Conservation (phyloP, 768 basidiomycete species). For the Wakefieldia striispora region DNA sequence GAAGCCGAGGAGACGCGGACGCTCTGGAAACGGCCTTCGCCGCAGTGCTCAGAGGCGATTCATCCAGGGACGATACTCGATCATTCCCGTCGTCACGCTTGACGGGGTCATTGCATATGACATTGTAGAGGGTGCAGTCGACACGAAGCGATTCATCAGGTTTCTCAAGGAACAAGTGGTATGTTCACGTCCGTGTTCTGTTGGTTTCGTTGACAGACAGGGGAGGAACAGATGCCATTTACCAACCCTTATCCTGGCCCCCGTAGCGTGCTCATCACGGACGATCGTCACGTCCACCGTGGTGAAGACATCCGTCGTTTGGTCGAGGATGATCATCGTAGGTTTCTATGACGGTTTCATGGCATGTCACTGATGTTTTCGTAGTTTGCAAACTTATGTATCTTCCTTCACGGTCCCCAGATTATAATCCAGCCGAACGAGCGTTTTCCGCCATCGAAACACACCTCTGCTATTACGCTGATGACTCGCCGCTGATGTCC, state of each 20-base stretch:
- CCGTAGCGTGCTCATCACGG: conserved; percentile 12
- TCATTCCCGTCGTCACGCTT: conserved; percentile 15
- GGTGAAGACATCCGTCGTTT: conserved; percentile 17
- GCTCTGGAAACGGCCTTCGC: too few species aligned
- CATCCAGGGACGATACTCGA: conserved; percentile 7
- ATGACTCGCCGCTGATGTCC: neutral
- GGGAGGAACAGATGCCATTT: neutral
- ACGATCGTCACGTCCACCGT: conserved; percentile 23
- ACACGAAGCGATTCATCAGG: conserved; percentile 1
- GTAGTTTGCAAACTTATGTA: too few species aligned
- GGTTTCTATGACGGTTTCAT: neutral
- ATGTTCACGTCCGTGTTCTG: too few species aligned
- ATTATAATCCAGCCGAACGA: conserved; percentile 9
- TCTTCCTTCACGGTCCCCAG: too few species aligned
- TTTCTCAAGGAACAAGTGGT: conserved; percentile 3
- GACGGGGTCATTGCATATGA: conserved; percentile 20
- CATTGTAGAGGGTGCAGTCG: conserved; percentile 15
- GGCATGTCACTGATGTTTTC: too few species aligned
- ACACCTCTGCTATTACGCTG: neutral
- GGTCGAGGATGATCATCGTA: conserved; percentile 16
- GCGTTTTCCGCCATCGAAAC: neutral
- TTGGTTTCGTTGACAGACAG: too few species aligned
- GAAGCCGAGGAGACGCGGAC: neutral
- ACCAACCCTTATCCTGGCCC: neutral
- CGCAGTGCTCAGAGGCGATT: neutral